These are phyloP conservation scores for Starmerella asiatica DNA, from an alignment of 805 yeast species.

Conservation along the genomic window DNA sequence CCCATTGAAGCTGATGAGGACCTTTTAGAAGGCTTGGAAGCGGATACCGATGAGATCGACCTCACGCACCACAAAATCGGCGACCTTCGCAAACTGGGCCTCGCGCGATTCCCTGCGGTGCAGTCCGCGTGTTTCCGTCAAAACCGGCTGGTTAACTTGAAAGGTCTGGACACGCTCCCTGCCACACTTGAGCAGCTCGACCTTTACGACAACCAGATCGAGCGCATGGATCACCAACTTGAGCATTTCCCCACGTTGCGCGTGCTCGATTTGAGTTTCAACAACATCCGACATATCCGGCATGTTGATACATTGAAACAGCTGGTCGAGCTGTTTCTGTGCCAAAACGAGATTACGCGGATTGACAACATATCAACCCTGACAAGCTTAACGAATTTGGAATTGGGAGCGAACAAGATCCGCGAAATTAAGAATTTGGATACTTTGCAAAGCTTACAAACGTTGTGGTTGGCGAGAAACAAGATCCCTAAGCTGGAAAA, in stretches of 20 bases:
- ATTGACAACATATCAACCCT: constrained; percentile 55
- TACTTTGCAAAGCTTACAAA: constrained; percentile 43
- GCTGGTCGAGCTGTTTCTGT: constrained; percentile 62
- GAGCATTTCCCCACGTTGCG: constrained; percentile 37
- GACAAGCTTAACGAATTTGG: constrained; percentile 49
- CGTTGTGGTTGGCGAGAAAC: constrained; percentile 90
- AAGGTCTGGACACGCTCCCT: constrained; percentile 50
- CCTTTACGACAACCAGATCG: constrained; percentile 80
- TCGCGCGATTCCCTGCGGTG: constrained; percentile 38
- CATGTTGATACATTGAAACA: constrained; percentile 51
- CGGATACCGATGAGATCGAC: constrained; percentile 41
- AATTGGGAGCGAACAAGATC: constrained; percentile 80
- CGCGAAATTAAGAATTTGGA: constrained; percentile 42
- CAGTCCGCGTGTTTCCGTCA: constrained; percentile 64
- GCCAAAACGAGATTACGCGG: constrained; percentile 69
- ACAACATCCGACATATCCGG: constrained; percentile 74
- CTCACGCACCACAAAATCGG: constrained; percentile 45
- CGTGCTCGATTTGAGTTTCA: constrained; percentile 72
- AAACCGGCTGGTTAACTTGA: constrained; percentile 62
- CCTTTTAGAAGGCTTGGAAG: constrained; percentile 35
- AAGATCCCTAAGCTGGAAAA: constrained; percentile 52
- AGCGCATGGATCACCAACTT: constrained; percentile 57
- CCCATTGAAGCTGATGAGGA: constrained; percentile 47
- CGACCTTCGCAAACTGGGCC: constrained; percentile 36
- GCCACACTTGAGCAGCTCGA: constrained; percentile 62